Evolutionary conservation across 345 rosid species (phyloP).

Genomic region (Gossypium anomalum): DNA sequence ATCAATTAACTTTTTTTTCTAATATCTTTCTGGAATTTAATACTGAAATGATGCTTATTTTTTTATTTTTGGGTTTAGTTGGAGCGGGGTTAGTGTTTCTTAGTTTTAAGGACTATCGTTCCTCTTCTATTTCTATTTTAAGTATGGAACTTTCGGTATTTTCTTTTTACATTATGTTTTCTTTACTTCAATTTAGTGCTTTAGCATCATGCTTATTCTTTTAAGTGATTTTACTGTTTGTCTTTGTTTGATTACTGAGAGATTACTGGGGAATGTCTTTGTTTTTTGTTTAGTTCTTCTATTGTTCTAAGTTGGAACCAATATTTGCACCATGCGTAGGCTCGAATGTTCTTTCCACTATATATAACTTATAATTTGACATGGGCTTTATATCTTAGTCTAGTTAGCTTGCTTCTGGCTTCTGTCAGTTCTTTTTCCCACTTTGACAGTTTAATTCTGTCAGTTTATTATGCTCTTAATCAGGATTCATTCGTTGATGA

Average conservation of each 20-base stretch:
- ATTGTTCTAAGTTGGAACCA: background rate
- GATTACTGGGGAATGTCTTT: background rate
- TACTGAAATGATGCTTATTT: background rate
- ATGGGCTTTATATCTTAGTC: background rate
- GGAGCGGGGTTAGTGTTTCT: background rate
- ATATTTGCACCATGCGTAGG: background rate
- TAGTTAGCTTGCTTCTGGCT: background rate
- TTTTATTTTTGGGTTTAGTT: background rate
- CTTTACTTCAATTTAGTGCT: background rate
- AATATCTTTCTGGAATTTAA: background rate
- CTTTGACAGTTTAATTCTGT: background rate
- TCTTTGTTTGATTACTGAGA: conserved; percentile 3
- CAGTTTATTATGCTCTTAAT: conserved; percentile 3
- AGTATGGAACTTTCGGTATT: background rate
- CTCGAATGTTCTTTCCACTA: background rate
- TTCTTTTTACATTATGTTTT: no score
- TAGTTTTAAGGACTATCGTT: background rate
- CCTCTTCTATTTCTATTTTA: background rate
- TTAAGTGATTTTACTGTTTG: background rate
- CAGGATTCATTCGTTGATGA: conserved; percentile 49
- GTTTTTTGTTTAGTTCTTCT: background rate
- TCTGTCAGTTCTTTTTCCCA: background rate
- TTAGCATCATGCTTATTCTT: background rate
- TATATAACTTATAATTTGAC: background rate
- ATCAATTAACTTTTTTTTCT: background rate